These are phyloP conservation scores for Gaultheria prostrata DNA, from an alignment of 148 eudicot species.

Conservation along the genomic window DNA sequence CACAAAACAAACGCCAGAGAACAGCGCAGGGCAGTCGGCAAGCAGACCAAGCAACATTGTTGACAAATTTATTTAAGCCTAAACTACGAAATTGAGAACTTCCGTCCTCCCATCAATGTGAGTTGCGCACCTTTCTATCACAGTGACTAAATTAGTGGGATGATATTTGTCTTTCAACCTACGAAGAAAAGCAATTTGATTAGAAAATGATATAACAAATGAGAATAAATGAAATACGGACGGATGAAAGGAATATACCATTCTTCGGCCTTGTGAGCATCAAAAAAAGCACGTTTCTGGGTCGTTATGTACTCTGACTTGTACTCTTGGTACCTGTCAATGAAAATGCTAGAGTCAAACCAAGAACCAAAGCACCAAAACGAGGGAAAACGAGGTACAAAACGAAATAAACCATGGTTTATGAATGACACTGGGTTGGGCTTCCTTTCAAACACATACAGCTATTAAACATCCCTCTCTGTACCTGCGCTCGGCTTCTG, in stretches of 20 bases:
- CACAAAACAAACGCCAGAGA: neutral
- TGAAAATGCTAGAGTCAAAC: constrained; percentile 4
- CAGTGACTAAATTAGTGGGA: constrained; percentile 79
- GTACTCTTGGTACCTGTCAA: constrained; percentile 84
- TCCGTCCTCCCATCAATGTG: neutral
- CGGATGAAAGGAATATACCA: constrained; percentile 44
- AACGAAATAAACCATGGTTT: neutral
- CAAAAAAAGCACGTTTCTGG: constrained; percentile 85
- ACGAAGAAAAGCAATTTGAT: constrained; percentile 19
- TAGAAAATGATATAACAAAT: constrained; percentile 5
- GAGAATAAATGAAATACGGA: neutral
- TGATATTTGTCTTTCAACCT: constrained; percentile 98
- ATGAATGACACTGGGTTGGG: neutral
- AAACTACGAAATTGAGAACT: neutral
- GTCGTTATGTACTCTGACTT: constrained; percentile 87
- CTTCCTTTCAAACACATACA: neutral
- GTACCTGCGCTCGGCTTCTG: constrained; percentile 98
- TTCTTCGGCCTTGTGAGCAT: constrained; percentile 94
- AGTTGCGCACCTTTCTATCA: constrained; percentile 72
- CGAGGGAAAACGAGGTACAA: neutral
- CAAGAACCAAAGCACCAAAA: neutral
- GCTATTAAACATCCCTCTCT: constrained; percentile 3
- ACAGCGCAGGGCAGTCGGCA: neutral
- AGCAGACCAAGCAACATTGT: neutral
- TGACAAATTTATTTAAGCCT: neutral